These are phyloP conservation scores for Cercis canadensis DNA, from an alignment of 306 rosid genomes.

Conservation along the genomic window DNA sequence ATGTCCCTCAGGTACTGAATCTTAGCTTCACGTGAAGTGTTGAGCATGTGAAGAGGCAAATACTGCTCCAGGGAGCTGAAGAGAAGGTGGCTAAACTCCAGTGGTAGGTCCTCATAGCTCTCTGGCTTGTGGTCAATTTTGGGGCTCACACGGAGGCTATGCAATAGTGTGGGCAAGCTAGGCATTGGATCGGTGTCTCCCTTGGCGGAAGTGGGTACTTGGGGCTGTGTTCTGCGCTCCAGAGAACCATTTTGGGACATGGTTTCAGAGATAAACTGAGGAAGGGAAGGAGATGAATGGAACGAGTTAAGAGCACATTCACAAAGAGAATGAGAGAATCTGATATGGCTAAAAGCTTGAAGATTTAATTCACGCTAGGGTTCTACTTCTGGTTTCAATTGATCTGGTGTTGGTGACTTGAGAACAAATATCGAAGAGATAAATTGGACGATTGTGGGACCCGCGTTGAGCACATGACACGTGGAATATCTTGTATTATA, in stretches of 20 bases:
- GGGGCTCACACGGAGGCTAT: slow-evolving; percentile 62
- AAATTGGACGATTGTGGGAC: too few relatives aligned
- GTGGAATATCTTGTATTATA: too few relatives aligned
- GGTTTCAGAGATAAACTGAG: background rate
- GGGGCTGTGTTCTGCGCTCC: slow-evolving; percentile 54
- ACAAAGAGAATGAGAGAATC: too few relatives aligned
- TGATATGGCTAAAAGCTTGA: too few relatives aligned
- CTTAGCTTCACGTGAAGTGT: slow-evolving; percentile 67
- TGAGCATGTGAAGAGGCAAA: slow-evolving; percentile 68
- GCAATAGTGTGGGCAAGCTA: slow-evolving; percentile 24
- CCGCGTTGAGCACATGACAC: too few relatives aligned
- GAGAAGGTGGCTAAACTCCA: slow-evolving; percentile 80
- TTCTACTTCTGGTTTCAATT: too few relatives aligned
- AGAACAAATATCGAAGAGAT: too few relatives aligned
- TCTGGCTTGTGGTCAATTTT: slow-evolving; percentile 76
- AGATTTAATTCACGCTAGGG: too few relatives aligned
- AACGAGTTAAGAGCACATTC: background rate
- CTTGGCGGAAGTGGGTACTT: slow-evolving; percentile 43
- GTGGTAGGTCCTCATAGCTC: slow-evolving; percentile 69
- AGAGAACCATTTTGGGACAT: slow-evolving; percentile 60
- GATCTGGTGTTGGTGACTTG: too few relatives aligned
- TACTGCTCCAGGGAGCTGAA: slow-evolving; percentile 81
- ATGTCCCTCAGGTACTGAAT: slow-evolving; percentile 75
- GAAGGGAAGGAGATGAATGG: background rate
- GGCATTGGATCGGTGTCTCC: slow-evolving; percentile 43